Conservation (phyloP, 2,329 filamentous ascomycete genomes). For the Aspergillus brunneoviolaceus region DNA sequence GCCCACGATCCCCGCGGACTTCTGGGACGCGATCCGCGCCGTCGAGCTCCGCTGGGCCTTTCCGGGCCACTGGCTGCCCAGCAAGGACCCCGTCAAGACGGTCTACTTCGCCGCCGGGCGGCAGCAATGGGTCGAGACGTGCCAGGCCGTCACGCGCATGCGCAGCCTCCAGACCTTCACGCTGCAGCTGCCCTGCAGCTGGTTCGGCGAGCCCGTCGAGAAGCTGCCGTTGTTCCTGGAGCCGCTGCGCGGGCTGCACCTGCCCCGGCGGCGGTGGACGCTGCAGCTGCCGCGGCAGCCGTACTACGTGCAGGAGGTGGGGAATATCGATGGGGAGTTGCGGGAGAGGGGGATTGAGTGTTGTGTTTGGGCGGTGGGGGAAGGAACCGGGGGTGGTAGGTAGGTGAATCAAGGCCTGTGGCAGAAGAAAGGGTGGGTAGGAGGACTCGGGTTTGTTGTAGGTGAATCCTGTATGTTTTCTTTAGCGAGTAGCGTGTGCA, state of each 20-base stretch:
- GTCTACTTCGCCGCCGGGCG: slow-evolving; percentile 40
- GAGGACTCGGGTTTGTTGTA: background rate
- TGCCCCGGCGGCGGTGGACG: slow-evolving; percentile 27
- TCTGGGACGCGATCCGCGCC: slow-evolving; percentile 32
- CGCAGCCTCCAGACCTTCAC: slow-evolving; percentile 31
- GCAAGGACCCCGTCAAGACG: slow-evolving; percentile 40
- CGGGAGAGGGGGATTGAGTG: slow-evolving; percentile 35
- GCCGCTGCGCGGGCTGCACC: slow-evolving; percentile 30
- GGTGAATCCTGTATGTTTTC: background rate
- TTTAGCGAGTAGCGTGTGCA: no score
- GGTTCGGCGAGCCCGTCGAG: slow-evolving; percentile 40
- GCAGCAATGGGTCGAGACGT: slow-evolving; percentile 40
- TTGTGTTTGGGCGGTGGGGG: slow-evolving; percentile 24
- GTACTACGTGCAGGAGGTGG: slow-evolving; percentile 35
- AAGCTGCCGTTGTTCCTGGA: slow-evolving; percentile 38
- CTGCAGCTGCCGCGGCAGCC: slow-evolving; percentile 34
- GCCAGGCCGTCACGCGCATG: slow-evolving; percentile 27
- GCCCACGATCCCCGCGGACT: slow-evolving; percentile 31
- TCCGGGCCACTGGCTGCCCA: slow-evolving; percentile 41
- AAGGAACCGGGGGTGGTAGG: background rate
- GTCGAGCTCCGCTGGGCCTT: slow-evolving; percentile 43
- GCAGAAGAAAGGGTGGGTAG: no score
- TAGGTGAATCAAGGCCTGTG: no score
- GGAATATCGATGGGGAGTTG: slow-evolving; percentile 30
- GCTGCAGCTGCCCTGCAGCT: slow-evolving; percentile 32